A percentile compares a stretch with the other conserved stretches of the same genome.
phyloP scores from a whole-genome alignment of 192 early-diverging fungal genomes.

The Coemansia sp. region DNA sequence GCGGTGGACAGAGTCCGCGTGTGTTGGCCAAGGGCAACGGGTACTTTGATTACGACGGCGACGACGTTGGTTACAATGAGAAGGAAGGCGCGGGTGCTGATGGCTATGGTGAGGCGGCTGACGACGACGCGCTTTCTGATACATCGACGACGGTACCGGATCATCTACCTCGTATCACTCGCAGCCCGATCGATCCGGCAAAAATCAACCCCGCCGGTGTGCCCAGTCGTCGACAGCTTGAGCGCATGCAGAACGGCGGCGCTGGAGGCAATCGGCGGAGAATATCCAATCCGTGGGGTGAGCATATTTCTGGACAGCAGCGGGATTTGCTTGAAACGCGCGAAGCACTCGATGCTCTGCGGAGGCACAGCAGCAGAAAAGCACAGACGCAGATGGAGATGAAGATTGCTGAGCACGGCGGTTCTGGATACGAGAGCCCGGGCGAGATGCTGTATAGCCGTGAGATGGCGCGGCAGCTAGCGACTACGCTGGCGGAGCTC shows the following conservation, averaged over 20 bases:
- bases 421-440: slow-evolving; percentile 3
- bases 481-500: slow-evolving; percentile 35
- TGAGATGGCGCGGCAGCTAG: slow-evolving; percentile 30
- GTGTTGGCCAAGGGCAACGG: not conserved
- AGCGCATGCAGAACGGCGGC: not conserved
- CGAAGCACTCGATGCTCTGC: slow-evolving; percentile 26
- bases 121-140: slow-evolving; percentile 26
- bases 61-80: not conserved
- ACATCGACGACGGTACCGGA: slow-evolving; percentile 41
- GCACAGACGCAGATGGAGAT: not conserved
- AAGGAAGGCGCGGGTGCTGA: not conserved
- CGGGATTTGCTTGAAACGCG: slow-evolving; percentile 29
- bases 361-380: slow-evolving; percentile 3
- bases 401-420: no score
- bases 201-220: slow-evolving; percentile 17
- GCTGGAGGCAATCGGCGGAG: not conserved
- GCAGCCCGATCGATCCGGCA: slow-evolving; percentile 24
- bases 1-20: no score
- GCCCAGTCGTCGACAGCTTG: slow-evolving; percentile 2
- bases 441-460: not conserved
- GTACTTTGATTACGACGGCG: not conserved
- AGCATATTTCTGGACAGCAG: no score
- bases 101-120: not conserved
- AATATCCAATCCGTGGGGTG: no score
- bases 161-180: slow-evolving; percentile 3